Conservation (phyloP, 192 early-diverging fungal genomes). For the Radiomyces spectabilis region DNA sequence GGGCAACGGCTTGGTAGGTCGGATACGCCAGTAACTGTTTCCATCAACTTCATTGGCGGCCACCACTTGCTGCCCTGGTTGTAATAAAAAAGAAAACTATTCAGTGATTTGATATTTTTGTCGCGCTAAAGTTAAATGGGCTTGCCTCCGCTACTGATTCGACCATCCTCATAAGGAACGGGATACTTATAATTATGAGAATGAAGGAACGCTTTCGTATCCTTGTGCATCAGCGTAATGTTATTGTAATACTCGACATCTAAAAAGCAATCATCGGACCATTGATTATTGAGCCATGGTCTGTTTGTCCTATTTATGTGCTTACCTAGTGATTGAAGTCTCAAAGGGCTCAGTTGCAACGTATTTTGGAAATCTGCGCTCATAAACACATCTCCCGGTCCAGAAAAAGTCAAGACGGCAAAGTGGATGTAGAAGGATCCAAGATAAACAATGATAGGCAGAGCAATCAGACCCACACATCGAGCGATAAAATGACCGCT, state of each 20-base stretch:
- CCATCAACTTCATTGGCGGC: slow-evolving; percentile 75
- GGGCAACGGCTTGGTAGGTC: slow-evolving; percentile 14
- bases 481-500: slow-evolving; percentile 80
- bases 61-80: slow-evolving; percentile 89
- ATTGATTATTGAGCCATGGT: no score
- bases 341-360: slow-evolving; percentile 69
- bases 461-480: slow-evolving; percentile 70
- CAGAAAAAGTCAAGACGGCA: slow-evolving; percentile 66
- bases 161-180: slow-evolving; percentile 83
- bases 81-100: no score
- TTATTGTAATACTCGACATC: slow-evolving; percentile 76
- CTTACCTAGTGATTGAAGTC: slow-evolving; percentile 42
- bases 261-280: slow-evolving; percentile 8
- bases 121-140: no score
- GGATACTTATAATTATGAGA: slow-evolving; percentile 78
- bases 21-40: slow-evolving; percentile 52
- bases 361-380: slow-evolving; percentile 81
- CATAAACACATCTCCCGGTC: slow-evolving; percentile 94
- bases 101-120: no score
- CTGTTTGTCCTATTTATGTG: neutral
- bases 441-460: slow-evolving; percentile 75
- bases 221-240: slow-evolving; percentile 73
- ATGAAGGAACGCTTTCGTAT: slow-evolving; percentile 70
- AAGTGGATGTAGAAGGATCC: slow-evolving; percentile 94
- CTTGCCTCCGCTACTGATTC: slow-evolving; percentile 74